Evolutionary conservation across 2,329 filamentous ascomycete species (phyloP), one percentile per base, ranked within the genome.

Genomic region (Biscogniauxia sp.): DNA sequence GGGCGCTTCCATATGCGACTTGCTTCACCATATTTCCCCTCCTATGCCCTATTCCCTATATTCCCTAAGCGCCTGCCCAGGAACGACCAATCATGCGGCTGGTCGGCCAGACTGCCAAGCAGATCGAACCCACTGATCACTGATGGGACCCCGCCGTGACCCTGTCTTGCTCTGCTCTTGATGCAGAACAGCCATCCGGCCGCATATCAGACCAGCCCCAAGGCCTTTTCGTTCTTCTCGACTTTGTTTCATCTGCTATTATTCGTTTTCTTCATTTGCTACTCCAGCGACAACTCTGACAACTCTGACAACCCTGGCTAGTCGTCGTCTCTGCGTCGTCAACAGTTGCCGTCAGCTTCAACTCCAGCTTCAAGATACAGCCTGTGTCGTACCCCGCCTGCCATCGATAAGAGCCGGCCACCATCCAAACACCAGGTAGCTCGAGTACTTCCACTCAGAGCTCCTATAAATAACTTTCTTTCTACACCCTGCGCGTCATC

Each of bases 1-100:
- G 64, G 69, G 70, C 69, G 70, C 66, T 70, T 72, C 65, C 62
- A 65, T 45, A 65, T 66, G 54, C 56, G 58, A 63, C 66, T 59
- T 68, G 59, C 65, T 67, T 67, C 64, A 61, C 59, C 59, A 19
- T 32, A 55, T 51, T 28, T 49, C 28, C 52, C 53, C 60, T 61
- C 62, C 9, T n/a, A n/a, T 28, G 5, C 26, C 26, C 11, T 32
- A 32, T 32, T 65, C 62, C 62, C 57, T 63, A 59, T 56, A 61
- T 61, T 54, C 53, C 54, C 60, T 72, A 72, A 70, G 70, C 70
- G 70, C 70, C 68, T 64, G 49, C 55, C 53, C 19, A 50, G 17
- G 41, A 58, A 25, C 53, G 53, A 58, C 68, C 70, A 72, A 71
- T 70, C 65, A 71, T 51, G 58, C 37, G 49, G 54, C 63, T 58